Evolutionary conservation across 2,329 filamentous ascomycete species (phyloP), one percentile per base, ranked within the genome.

Genomic region (Colletotrichum horii): DNA sequence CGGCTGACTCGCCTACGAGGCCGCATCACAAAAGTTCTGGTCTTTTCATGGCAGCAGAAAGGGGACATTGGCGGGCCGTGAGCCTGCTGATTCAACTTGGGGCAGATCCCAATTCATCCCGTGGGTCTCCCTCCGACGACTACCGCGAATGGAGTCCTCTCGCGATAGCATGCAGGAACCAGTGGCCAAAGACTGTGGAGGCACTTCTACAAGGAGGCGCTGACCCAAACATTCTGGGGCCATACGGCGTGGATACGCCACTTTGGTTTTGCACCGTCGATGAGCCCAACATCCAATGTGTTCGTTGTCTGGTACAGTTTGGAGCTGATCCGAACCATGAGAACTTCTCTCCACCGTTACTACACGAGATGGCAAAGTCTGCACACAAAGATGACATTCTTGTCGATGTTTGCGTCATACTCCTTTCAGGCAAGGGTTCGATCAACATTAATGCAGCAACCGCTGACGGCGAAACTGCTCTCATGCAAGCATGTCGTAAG

Each of bases 1-100:
- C 43, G 7, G 0, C 4, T 22, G 43, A 0, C 4, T 52, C 43
- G 2, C 2, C n/a, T 52, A 22, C 2, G 2, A 14, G 2, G 2
- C 43, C 2, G 11, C 43, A 22, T 1, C 43, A 0, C n/a, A 52
- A 22, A 4, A 22, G 6, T 52, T 22, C n/a, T 14, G 2, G 43
- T 52, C 43, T 22, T 52, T 52, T 52, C n/a, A n/a, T 52, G n/a
- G 43, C 43, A 52, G 43, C 43, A 0, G 43, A 52, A 52, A 52
- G 43, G n/a, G 43, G 43, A 52, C 43, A 52, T 52, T 52, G 43
- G 43, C 43, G 43, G 11, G 43, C 43, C 1, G 43, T 52, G 11
- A 52, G 12, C 43, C 2, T 52, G 0, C 11, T 52, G 43, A 22
- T 52, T 24, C 43, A 52, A 52, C 43, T 52, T 52, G n/a, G 43